Evolutionary conservation across 75 land plant genomes (phyloP).

Genomic region (Cunninghamia lanceolata): DNA sequence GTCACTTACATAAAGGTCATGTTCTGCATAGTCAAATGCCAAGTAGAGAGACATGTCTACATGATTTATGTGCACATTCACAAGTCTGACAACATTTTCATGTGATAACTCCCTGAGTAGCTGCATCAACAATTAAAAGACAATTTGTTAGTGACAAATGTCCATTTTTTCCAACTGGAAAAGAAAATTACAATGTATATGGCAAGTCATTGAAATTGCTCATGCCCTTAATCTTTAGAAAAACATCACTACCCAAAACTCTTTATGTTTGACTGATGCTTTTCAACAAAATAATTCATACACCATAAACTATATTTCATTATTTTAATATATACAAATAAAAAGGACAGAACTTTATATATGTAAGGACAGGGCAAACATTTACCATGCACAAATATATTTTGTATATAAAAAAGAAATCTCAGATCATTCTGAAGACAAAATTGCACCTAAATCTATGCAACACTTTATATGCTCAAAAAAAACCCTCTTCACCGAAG

Average conservation of each 20-base stretch:
- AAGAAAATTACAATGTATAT: not conserved
- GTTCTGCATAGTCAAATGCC: constrained; percentile 98
- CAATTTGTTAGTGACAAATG: not conserved
- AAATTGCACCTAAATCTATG: not conserved
- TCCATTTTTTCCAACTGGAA: not conserved
- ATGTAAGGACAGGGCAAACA: not conserved
- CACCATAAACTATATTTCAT: not conserved
- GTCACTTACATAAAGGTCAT: constrained; percentile 91
- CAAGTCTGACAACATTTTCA: constrained; percentile 96
- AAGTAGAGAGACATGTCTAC: constrained; percentile 93
- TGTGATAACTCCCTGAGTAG: constrained; percentile 87
- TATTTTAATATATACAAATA: not conserved
- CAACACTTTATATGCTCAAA: not conserved
- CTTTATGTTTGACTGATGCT: not conserved
- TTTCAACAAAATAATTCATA: not conserved
- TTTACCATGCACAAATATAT: not conserved
- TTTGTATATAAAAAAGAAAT: not conserved
- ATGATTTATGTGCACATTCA: constrained; percentile 96
- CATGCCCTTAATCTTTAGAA: not conserved
- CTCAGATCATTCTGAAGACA: not conserved
- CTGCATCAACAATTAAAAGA: constrained; percentile 27
- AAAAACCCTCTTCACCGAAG: not conserved
- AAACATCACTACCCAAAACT: not conserved
- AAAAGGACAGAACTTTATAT: not conserved
- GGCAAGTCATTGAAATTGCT: not conserved